Conservation (phyloP, 2,329 filamentous ascomycete species). For the Onygenales sp. region DNA sequence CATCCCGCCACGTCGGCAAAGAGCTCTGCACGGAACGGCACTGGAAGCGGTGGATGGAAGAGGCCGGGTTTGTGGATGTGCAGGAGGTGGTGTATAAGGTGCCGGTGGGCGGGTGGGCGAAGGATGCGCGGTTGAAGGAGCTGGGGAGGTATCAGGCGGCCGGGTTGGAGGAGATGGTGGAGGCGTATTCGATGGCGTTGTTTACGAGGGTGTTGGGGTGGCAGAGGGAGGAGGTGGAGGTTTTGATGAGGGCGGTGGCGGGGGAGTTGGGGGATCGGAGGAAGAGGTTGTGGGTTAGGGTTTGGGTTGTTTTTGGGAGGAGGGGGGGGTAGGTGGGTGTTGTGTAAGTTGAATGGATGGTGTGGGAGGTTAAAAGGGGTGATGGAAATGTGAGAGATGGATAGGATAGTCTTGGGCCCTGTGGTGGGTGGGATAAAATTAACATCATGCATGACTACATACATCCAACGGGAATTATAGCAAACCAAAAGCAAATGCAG, state of each 20-base stretch:
- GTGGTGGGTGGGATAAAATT: neutral
- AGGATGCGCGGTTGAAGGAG: conserved; percentile 1
- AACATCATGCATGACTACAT: neutral
- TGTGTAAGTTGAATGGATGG: neutral
- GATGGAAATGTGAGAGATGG: neutral
- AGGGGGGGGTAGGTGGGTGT: neutral
- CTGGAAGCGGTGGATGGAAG: conserved; percentile 19
- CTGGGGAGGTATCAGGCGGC: conserved; percentile 3
- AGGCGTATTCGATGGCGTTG: conserved; percentile 9
- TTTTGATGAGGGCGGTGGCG: conserved; percentile 4
- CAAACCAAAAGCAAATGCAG: neutral
- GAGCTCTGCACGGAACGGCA: conserved; percentile 24
- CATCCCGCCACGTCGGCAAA: conserved; percentile 26
- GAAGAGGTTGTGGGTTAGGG: conserved; percentile 7
- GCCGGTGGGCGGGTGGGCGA: neutral
- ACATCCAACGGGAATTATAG: neutral
- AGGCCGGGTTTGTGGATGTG: conserved; percentile 24
- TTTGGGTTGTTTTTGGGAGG: conserved; percentile 8
- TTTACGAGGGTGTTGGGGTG: conserved; percentile 9
- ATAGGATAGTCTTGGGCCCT: neutral
- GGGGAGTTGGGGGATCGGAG: conserved; percentile 3
- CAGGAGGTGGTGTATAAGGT: conserved; percentile 11
- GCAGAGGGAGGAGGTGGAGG: conserved; percentile 6
- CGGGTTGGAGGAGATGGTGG: conserved; percentile 8
- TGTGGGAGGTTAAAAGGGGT: neutral